phyloP scores from a whole-genome alignment of 805 yeast genomes.

The Lipomyces orientalis region DNA sequence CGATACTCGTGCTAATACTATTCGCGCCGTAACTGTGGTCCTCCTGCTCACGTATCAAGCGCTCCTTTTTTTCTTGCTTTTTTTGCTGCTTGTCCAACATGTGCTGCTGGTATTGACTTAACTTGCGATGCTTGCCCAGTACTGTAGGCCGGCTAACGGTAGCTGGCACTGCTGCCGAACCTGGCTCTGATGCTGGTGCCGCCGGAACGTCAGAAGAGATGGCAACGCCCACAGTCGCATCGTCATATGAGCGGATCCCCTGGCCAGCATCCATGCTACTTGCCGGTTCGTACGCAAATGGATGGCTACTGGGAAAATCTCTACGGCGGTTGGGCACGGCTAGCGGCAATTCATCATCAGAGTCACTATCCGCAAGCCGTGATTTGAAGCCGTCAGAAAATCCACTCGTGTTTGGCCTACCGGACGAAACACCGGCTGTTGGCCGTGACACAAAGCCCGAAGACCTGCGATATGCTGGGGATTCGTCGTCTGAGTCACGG shows the following conservation, averaged over 20 bases:
- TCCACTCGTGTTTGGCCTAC: not conserved
- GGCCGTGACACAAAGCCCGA: not conserved
- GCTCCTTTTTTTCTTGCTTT: conserved; percentile 56
- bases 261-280: not conserved
- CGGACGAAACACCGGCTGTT: not conserved
- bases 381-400: not conserved
- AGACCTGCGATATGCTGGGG: not conserved
- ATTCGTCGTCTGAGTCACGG: not conserved
- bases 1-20: not conserved
- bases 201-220: conserved; percentile 2
- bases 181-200: not conserved
- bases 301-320: conserved; percentile 12
- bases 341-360: conserved; percentile 2
- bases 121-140: conserved; percentile 17
- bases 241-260: not conserved
- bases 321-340: conserved; percentile 9
- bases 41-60: conserved; percentile 80
- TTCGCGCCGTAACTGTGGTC: conserved; percentile 3
- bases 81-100: conserved; percentile 21
- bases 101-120: conserved; percentile 30
- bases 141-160: conserved; percentile 8
- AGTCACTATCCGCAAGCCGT: not conserved
- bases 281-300: conserved; percentile 3
- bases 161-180: not conserved
- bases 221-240: not conserved